Conservation (phyloP, 306 rosid species). For the Ceratonia siliqua region DNA sequence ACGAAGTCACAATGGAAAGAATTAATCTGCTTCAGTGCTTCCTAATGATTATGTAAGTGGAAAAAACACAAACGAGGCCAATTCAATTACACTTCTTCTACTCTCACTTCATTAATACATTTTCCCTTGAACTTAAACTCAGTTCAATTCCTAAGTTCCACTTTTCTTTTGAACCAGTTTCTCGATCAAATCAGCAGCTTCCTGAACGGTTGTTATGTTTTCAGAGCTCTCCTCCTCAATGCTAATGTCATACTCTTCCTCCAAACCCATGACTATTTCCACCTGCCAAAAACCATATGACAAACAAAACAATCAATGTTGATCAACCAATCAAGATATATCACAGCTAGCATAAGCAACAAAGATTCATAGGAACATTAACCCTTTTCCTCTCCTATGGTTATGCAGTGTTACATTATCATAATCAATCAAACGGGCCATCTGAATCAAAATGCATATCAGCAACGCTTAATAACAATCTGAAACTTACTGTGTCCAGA, state of each 20-base stretch:
- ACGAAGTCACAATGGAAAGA: neutral
- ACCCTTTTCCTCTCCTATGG: neutral
- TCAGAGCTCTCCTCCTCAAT: slow-evolving; percentile 50
- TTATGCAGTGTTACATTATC: neutral
- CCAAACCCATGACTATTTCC: slow-evolving; percentile 63
- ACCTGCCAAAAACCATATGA: slow-evolving; percentile 38
- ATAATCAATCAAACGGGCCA: neutral
- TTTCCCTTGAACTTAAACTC: neutral
- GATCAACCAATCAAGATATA: neutral
- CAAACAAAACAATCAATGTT: neutral
- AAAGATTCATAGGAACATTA: neutral
- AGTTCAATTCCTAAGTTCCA: neutral
- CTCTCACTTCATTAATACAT: neutral
- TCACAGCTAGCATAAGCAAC: neutral
- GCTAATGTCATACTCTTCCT: slow-evolving; percentile 46
- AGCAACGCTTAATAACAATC: neutral
- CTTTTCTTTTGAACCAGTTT: slow-evolving; percentile 45
- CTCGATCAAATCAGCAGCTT: slow-evolving; percentile 61
- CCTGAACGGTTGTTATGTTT: slow-evolving; percentile 49
- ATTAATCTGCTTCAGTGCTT: neutral
- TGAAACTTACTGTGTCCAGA: slow-evolving; percentile 52
- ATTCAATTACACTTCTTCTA: neutral
- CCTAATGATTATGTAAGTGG: neutral
- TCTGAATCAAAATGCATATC: neutral
- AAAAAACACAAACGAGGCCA: too few species aligned